Evolutionary conservation across 1,284 basidiomycete genomes (phyloP), one percentile per base, ranked within the genome.

Genomic region (Heterobasidion occidentale): DNA sequence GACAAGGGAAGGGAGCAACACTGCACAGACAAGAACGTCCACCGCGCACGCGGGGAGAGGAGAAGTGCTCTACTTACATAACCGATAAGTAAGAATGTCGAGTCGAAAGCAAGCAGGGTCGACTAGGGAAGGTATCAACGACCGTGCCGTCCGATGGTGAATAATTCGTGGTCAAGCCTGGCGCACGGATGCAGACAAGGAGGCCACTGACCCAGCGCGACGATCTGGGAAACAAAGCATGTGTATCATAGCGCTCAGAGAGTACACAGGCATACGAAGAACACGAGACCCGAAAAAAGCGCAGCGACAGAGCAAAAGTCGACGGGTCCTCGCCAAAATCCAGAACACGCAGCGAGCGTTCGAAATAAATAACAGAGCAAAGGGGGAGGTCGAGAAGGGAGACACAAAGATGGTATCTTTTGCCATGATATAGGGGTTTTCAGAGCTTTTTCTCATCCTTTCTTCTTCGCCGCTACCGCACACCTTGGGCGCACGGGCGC

Each of bases 341-440:
- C 27, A 7, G n/a, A 42, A 42, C 38, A 42, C 38, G 38, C 38
- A 42, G n/a, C 38, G 38, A 42, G n/a, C 12, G 11, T 11, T n/a
- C 19, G 46, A 48, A 33, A 33, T 48, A 48, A 19, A 48, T 42
- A 48, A 48, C 19, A 48, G 11, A 48, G 46, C 46, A 48, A 48
- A 33, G 46, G 46, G n/a, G 17, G 46, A 33, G n/a, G 19, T 17
- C 14, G 46, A 12, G 46, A 12, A 20, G 27, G 9, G 12, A 4
- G 27, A 20, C 11, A 33, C 15, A 48, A 36, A 53, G 20, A 35
- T 49, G 53, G 53, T 54, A 54, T 54, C 53, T 48, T 48, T 19
- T 36, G 46, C 27, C 19, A 53, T 45, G 19, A 44, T 27, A 42
- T 53, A n/a, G 36, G 14, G 12, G 15, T 48, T 19, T 19, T 33